Evolutionary conservation across 345 rosid species (phyloP).

Genomic region (Mercurialis annua): DNA sequence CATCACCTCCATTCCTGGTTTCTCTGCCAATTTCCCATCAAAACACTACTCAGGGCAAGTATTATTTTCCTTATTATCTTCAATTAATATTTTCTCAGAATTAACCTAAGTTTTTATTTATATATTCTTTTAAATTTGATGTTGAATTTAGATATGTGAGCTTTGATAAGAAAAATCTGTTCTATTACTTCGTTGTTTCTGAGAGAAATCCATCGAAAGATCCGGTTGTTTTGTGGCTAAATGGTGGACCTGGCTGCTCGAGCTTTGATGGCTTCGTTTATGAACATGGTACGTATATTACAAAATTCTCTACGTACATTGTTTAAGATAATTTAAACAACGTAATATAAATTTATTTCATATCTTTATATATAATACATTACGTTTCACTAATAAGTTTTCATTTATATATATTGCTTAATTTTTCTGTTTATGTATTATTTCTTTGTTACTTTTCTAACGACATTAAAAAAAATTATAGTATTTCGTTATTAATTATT

Average conservation of each 20-base stretch:
- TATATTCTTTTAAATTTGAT: neutral
- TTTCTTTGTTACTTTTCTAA: too few relatives aligned
- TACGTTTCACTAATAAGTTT: too few relatives aligned
- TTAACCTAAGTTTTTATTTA: neutral
- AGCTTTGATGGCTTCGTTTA: slow-evolving; percentile 45
- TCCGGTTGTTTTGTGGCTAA: slow-evolving; percentile 43
- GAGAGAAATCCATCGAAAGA: slow-evolving; percentile 34
- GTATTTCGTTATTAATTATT: too few relatives aligned
- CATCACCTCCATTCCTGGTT: slow-evolving; percentile 34
- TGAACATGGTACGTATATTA: slow-evolving; percentile 32
- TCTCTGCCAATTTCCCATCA: slow-evolving; percentile 34
- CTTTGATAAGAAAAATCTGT: slow-evolving; percentile 35
- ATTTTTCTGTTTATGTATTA: too few relatives aligned
- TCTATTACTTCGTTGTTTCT: slow-evolving; percentile 37
- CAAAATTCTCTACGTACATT: too few relatives aligned
- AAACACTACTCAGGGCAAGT: slow-evolving; percentile 38
- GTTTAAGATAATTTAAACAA: too few relatives aligned
- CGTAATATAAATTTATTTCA: too few relatives aligned
- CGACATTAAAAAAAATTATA: too few relatives aligned
- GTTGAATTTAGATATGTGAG: slow-evolving; percentile 33
- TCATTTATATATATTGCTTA: too few relatives aligned
- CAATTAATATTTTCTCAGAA: neutral
- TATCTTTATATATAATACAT: too few relatives aligned
- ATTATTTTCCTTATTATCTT: neutral
- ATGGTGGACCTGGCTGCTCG: slow-evolving; percentile 48